Base-by-base conservation (phyloP, 371 early-diverging fungal genomes). In the Synchytrium microbalum region DNA sequence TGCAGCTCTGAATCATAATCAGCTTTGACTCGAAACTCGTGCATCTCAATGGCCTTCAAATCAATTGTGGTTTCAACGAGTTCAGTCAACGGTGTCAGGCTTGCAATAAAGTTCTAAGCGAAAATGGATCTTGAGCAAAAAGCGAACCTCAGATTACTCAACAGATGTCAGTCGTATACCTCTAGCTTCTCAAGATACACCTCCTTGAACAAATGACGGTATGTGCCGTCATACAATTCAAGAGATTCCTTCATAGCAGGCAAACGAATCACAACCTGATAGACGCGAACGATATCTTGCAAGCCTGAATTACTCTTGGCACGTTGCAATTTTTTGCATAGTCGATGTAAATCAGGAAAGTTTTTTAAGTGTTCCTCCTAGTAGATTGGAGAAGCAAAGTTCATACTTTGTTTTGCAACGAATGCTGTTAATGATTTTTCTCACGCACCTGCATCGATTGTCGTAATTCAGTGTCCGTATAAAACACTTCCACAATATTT, bases 41-140 rank as follows among this genome's bases (percentile, higher is more conserved):
- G 96, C 58, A 80, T 72, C 33, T 93, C 93, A 0, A 87, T 82
- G 1, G 92, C 90, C 3, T 85, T 85, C 25, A 98, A 73, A 72
- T 98, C 98, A 59, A 98, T 85, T 0, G 92, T 92, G 0, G 87
- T 86, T 64, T 93, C 96, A 1, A 96, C 91, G 63, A 93, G 69
- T 46, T 87, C 85, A 64, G 83, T 78, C 29, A 92, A 69, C 23
- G 85, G 85, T 27, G 67, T 70, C 31, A 95, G 74, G 32, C 85
- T 77, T 10, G 67, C 75, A 24, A 66, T 68, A 54, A 78, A 76
- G 56, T 84, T 77, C 69, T 81, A 65, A 3, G 77, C 58, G 14
- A 33, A 57, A 52, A 25, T 26, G 55, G 8, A 46, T 3, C 13
- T 28, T 29, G 23, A 28, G 27, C 13, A 54, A n/a, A 54, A 68